phyloP scores from a whole-genome alignment of 768 basidiomycete genomes.

The Tylopilus plumbeoviolaceoides region DNA sequence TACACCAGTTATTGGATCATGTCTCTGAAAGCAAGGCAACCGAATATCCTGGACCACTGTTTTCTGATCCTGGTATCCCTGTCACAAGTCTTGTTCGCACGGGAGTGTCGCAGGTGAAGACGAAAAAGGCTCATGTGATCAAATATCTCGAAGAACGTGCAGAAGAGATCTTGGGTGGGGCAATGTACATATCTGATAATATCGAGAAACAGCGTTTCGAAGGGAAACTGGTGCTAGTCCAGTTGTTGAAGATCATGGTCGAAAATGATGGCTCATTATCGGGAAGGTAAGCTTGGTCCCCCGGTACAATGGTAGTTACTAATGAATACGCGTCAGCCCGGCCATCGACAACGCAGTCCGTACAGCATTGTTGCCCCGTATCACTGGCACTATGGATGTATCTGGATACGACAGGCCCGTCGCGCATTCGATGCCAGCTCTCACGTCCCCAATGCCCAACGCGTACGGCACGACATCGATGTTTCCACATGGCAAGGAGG shows the following conservation, averaged over 20 bases:
- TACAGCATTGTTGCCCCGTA: conserved; percentile 60
- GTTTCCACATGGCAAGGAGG: conserved; percentile 37
- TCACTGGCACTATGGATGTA: conserved; percentile 31
- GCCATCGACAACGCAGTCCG: conserved; percentile 74
- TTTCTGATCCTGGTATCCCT: conserved; percentile 67
- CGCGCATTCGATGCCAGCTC: conserved; percentile 25
- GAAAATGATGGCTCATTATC: conserved; percentile 85
- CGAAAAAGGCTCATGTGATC: conserved; percentile 75
- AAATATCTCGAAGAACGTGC: conserved; percentile 74
- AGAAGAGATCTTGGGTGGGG: conserved; percentile 72
- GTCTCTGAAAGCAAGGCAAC: conserved; percentile 50
- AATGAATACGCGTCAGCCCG: conserved; percentile 38
- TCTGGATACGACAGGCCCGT: conserved; percentile 19
- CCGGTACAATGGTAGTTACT: conserved; percentile 9
- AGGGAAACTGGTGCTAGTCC: conserved; percentile 70
- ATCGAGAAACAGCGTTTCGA: conserved; percentile 59
- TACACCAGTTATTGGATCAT: conserved; percentile 67
- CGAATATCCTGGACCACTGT: conserved; percentile 83
- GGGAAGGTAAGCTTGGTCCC: conserved; percentile 61
- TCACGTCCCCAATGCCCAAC: conserved; percentile 27
- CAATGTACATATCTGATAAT: conserved; percentile 62
- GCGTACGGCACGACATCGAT: conserved; percentile 12
- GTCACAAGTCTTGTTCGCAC: conserved; percentile 66
- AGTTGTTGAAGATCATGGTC: conserved; percentile 73
- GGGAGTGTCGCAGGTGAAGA: conserved; percentile 60